These are phyloP conservation scores for Curvularia verruculosa DNA, from an alignment of 2,329 filamentous ascomycete genomes.

Conservation along the genomic window DNA sequence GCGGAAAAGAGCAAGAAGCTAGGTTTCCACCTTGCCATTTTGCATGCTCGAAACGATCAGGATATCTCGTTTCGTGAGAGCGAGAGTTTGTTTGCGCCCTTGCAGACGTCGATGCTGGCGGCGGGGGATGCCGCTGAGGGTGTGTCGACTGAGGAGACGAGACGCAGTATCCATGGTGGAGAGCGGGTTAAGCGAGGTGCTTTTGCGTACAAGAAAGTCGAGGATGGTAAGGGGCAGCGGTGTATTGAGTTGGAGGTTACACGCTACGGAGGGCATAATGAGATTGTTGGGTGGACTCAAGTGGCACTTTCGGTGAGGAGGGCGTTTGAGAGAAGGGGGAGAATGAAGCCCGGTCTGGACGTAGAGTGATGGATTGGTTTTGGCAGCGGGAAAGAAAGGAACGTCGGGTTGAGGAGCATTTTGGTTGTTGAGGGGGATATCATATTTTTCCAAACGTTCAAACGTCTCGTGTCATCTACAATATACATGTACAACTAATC, in stretches of 20 bases:
- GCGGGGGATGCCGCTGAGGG: conserved; percentile 19
- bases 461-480: conserved; percentile 8
- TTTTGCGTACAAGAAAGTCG: conserved; percentile 44
- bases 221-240: conserved; percentile 35
- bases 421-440: conserved; percentile 20
- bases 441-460: conserved; percentile 12
- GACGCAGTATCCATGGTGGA: conserved; percentile 40
- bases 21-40: conserved; percentile 59
- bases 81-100: conserved; percentile 34
- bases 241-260: conserved; percentile 52
- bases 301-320: conserved; percentile 69
- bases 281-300: conserved; percentile 68
- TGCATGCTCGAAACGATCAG: conserved; percentile 81
- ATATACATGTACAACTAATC: conserved; percentile 27
- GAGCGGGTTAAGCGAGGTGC: conserved; percentile 44
- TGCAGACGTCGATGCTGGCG: conserved; percentile 39
- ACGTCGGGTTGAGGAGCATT: neutral
- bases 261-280: conserved; percentile 65
- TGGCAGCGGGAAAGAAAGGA: neutral
- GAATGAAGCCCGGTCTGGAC: conserved; percentile 33
- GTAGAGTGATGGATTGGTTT: conserved; percentile 27
- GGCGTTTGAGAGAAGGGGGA: conserved; percentile 62
- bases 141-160: conserved; percentile 31
- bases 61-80: conserved; percentile 81
- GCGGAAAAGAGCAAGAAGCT: neutral